Evolutionary conservation across 208 protist species (phyloP), one percentile per base, ranked within the genome.

Genomic region (Endotrypanum monterogeii): DNA sequence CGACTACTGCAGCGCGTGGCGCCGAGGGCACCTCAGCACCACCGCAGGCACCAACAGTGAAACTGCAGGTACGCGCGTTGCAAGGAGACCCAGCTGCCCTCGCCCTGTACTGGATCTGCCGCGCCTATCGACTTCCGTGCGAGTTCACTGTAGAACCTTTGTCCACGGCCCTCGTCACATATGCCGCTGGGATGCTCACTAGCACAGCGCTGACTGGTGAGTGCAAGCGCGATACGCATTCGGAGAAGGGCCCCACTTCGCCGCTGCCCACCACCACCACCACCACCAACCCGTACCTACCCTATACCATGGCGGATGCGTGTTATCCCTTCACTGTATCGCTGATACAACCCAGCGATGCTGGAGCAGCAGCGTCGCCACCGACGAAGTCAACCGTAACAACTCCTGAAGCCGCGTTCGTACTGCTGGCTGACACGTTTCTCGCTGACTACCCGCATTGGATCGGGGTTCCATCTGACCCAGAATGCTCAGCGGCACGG

Each of bases 71-170:
- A 30, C 78, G 82, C 56, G 86, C 88, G 16, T 74, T 86, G 56
- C 78, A 91, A 57, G 80, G 80, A 30, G 90, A 95, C 57, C 90
- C 90, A 12, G 85, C 83, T 1, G 88, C 87, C 28, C 73, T 93
- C 61, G 84, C 89, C 8, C 79, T 95, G 39, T 71, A 93, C 32
- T 95, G 90, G 90, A 62, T 95, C 41, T 93, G 90, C 60, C 82
- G 90, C 11, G 83, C 90, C 12, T 87, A 89, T 73, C 79, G 67
- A 51, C 88, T 95, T 16, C 79, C 88, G n/a, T 88, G 80, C 65
- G 80, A 87, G 52, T 83, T 91, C 35, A 67, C 67, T 0, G 73
- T 92, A 50, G 84, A 93, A 68, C 90, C 90, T 3, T 66, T 92
- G 25, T 79, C 84, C 20, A 78, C 67, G 62, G 76, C 76, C 25